These are phyloP conservation scores for Syzygium grande DNA, from an alignment of 345 rosid species.

Conservation along the genomic window DNA sequence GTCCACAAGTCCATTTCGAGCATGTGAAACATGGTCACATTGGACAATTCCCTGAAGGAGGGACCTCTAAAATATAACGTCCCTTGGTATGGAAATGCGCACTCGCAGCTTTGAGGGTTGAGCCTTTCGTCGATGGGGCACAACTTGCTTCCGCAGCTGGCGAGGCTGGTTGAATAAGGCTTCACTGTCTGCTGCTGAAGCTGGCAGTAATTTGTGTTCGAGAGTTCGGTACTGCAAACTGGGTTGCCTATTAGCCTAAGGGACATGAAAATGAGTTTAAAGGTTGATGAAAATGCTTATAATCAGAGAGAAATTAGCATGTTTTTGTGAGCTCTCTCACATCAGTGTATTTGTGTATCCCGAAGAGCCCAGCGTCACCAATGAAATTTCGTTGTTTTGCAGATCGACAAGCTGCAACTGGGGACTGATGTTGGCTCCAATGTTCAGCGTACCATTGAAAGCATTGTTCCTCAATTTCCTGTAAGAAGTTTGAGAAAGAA, in stretches of 20 bases:
- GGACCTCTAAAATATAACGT: slow-evolving; percentile 77
- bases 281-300: background rate
- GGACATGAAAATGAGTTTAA: slow-evolving; percentile 2
- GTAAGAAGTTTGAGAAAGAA: slow-evolving; percentile 7
- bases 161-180: slow-evolving; percentile 71
- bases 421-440: slow-evolving; percentile 50
- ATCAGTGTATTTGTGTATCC: slow-evolving; percentile 48
- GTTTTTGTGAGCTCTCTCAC: slow-evolving; percentile 24
- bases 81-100: slow-evolving; percentile 84
- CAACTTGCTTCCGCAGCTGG: slow-evolving; percentile 59
- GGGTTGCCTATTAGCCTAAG: slow-evolving; percentile 80
- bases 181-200: slow-evolving; percentile 40
- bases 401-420: slow-evolving; percentile 70
- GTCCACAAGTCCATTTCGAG: slow-evolving; percentile 83
- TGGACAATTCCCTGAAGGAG: slow-evolving; percentile 61
- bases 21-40: slow-evolving; percentile 55
- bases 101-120: slow-evolving; percentile 94
- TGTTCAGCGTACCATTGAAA: slow-evolving; percentile 57
- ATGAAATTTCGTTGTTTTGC: slow-evolving; percentile 64
- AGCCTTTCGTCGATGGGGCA: slow-evolving; percentile 62
- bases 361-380: slow-evolving; percentile 44
- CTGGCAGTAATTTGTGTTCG: slow-evolving; percentile 77
- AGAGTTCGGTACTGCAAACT: slow-evolving; percentile 53
- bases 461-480: slow-evolving; percentile 70
- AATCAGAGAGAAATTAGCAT: background rate